Evolutionary conservation across 2,329 filamentous ascomycete species (phyloP).

Genomic region (Albifimbria verrucaria): DNA sequence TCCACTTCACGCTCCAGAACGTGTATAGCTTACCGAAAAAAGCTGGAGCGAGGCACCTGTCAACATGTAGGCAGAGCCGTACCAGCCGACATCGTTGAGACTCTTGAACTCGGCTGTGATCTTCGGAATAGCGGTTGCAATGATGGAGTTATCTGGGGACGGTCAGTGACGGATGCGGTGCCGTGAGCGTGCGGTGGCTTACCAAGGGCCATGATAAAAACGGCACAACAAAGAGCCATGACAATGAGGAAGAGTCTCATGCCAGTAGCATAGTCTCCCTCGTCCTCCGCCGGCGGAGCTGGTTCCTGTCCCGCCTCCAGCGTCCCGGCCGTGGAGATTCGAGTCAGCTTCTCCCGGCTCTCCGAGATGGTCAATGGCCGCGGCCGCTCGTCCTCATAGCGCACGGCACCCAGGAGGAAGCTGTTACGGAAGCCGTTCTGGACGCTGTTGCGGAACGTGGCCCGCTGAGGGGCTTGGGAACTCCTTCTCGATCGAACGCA

Average conservation of each 20-base stretch:
- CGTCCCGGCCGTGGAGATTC: not conserved
- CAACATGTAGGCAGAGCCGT: conserved; percentile 41
- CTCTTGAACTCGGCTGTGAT: conserved; percentile 41
- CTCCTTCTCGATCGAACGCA: conserved; percentile 15
- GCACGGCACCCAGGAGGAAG: conserved; percentile 1
- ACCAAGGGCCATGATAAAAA: conserved; percentile 39
- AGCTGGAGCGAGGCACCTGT: conserved; percentile 37
- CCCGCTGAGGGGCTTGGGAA: conserved; percentile 10
- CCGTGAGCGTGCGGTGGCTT: not conserved
- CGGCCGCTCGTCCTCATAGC: conserved; percentile 14
- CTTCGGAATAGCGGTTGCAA: conserved; percentile 40
- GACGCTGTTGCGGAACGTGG: not conserved
- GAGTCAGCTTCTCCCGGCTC: conserved; percentile 24
- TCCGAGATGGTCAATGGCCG: conserved; percentile 13
- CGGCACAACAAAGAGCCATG: conserved; percentile 34
- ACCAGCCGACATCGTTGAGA: conserved; percentile 48
- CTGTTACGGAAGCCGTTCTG: conserved; percentile 2
- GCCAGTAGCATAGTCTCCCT: conserved; percentile 18
- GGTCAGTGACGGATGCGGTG: not conserved
- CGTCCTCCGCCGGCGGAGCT: conserved; percentile 1
- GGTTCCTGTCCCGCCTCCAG: not conserved
- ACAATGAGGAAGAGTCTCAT: conserved; percentile 29
- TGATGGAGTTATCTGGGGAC: conserved; percentile 34
- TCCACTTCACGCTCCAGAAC: conserved; percentile 40
- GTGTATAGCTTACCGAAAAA: conserved; percentile 41